Base-by-base conservation (phyloP, 1,284 basidiomycete genomes). In the Tylopilus sp. region DNA sequence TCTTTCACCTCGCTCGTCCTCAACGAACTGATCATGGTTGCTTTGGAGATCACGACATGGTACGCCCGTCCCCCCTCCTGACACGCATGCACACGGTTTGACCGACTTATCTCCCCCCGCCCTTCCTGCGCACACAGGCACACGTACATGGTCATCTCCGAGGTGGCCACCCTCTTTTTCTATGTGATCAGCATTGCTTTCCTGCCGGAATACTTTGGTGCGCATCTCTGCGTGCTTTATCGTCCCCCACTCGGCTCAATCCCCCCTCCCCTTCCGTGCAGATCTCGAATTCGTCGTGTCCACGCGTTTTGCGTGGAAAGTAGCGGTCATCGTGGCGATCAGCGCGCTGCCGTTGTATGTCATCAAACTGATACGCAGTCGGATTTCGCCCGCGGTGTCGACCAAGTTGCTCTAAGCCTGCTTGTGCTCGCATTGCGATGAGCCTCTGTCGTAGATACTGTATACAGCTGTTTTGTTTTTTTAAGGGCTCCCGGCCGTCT, bases 11-110 rank as follows among this genome's bases (percentile, higher is more conserved):
- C 97, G 0, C 76, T 99, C 41, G 85, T 99, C 51, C 72, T 99
- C 33, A 99, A 99, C 69, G 97, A 99, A 66, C 79, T 99, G 43
- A 94, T 99, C 71, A 99, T 99, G 97, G 97, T 99, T 35, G 94
- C 93, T 0, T 69, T 98, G 54, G 94, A 98, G 70, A 95, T 98
- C 54, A 98, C 95, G 1, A 97, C 92, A 53, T 99, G 95, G 96
- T 90, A 59, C 53, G 78, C 26, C 28, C 6, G 6, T 3, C 5
- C 2, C 5, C 25, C 30, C 3, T 10, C 7, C 16, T 1, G 13
- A 6, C 30, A 11, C 18, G 19, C 10, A 11, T 19, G 34, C 10
- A 8, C 28, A 12, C 18, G 18, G 16, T 18, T 18, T 10, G 33
- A 16, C 21, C 11, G 34, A 19, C 19, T 18, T 11, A 5, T 4